Evolutionary conservation across 331 rosid genomes (phyloP), one percentile per base, ranked within the genome.

Genomic region (Prunus yedoensis): DNA sequence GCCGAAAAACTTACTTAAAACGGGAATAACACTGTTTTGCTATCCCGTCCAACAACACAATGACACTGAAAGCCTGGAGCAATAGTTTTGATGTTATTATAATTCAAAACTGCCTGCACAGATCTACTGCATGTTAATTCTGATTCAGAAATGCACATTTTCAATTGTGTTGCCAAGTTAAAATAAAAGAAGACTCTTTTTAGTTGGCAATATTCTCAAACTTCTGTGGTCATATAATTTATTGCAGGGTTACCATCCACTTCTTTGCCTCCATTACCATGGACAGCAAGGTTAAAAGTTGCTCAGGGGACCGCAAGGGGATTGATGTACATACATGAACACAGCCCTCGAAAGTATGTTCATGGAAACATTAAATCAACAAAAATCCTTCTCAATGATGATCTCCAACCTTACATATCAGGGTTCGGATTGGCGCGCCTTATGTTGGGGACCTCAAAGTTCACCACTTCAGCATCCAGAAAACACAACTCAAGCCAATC

Each of bases 271-370:
- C 81, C 87, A 6, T 74, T 92, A 56, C 51, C 94, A 45, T 92
- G 97, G 96, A 66, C 83, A 17, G 67, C 83, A 16, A 83, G 97
- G 87, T 82, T 92, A 68, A 90, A 82, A 79, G 88, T 92, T 68
- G 94, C 88, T 70, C 96, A 87, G 88, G 96, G 93, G 79, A 73
- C 84, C 53, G 97, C 97, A 8, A 80, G 94, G 77, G 97, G 96
- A 35, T 79, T 92, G 79, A 82, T 82, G 71, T 86, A 86, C 81
- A 87, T 92, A 27, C 97, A 92, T 5, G 97, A 92, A 74, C 83
- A 82, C 51, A 84, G 84, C 61, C 88, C 91, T 23, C 86, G 94
- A 18, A 92, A 92, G 71, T 83, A 88, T 46, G 80, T 85, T 66
- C 97, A 92, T 71, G 96, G 97, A 64, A 88, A 81, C 89, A 51